Base-by-base conservation (phyloP, 352 stramenopile species). In the Phytophthora colocasiae region DNA sequence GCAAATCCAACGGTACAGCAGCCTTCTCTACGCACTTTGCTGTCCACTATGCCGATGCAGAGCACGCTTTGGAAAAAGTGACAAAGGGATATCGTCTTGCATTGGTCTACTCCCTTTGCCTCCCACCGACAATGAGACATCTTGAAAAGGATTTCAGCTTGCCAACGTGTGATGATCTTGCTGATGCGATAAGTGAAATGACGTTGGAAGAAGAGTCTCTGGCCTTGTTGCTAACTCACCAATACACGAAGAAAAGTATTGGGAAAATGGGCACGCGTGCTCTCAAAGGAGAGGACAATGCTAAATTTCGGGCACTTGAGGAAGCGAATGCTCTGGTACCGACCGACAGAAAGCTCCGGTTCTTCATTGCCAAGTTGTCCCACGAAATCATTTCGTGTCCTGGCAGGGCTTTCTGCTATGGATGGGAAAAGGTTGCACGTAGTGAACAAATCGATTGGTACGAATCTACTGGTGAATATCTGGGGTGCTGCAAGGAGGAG, bases 101-200 rank as follows among this genome's bases (percentile, higher is more conserved):
- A 0, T 27, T 74, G 27, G 59, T 74, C 4, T 74, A 70, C 50
- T 74, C 66, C 0, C 29, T 74, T 52, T 58, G 60, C 46, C 29
- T 68, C 0, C 60, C 60, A 4, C 3, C 51, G 1, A 27, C 12
- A 24, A 58, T 65, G 38, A 12, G 24, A 6, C 46, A 65, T 4
- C 38, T 46, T 12, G 19, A 51, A 22, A 39, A 24, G 41, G 19
- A 29, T 10, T 40, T 4, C 4, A 34, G 27, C 12, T 22, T 17
- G 24, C 26, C 57, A 1, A 38, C 24, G 4, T 38, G 39, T 7
- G 34, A 60, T 8, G 59, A 61, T 26, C 22, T 67, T 11, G 32
- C 34, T 19, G 26, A 58, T 41, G 49, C 45, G 3, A 50, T 60
- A 2, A 46, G 3, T 39, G 31, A 36, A 19, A 57, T 67, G 32